These are phyloP conservation scores for Aspergillus transmontanensis DNA, from an alignment of 2,329 filamentous ascomycete genomes.

Conservation along the genomic window DNA sequence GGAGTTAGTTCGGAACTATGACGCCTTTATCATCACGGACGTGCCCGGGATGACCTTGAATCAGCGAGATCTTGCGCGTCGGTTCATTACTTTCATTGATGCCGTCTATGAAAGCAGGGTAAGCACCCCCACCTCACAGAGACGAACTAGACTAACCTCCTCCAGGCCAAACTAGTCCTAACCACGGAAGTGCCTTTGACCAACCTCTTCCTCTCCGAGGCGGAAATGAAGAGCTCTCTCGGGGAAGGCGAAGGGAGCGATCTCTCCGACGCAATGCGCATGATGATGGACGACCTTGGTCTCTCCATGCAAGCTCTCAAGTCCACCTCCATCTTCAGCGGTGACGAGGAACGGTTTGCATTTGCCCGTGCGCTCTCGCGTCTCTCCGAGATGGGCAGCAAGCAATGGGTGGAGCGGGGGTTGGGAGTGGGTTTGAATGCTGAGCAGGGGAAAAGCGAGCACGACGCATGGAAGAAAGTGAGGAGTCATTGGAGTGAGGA, in stretches of 20 bases:
- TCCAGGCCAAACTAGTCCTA: slow-evolving; percentile 87
- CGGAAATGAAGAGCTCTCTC: slow-evolving; percentile 66
- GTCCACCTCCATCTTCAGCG: slow-evolving; percentile 82
- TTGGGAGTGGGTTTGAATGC: slow-evolving; percentile 52
- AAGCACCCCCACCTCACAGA: slow-evolving; percentile 20
- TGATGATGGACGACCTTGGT: slow-evolving; percentile 84
- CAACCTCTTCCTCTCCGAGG: slow-evolving; percentile 79
- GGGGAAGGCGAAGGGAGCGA: slow-evolving; percentile 50
- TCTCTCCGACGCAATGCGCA: slow-evolving; percentile 71
- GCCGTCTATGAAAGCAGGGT: slow-evolving; percentile 81
- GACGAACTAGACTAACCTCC: neutral
- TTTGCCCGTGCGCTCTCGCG: slow-evolving; percentile 87
- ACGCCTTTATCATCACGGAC: slow-evolving; percentile 88
- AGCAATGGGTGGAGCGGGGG: slow-evolving; percentile 89
- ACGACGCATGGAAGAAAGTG: slow-evolving; percentile 51
- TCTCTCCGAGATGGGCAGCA: slow-evolving; percentile 88
- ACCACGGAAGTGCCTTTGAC: slow-evolving; percentile 84
- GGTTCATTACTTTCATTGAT: slow-evolving; percentile 98
- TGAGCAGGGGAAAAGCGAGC: slow-evolving; percentile 48
- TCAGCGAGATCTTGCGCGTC: slow-evolving; percentile 81
- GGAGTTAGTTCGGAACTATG: slow-evolving; percentile 85
- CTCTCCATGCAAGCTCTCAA: slow-evolving; percentile 84
- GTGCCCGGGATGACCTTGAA: slow-evolving; percentile 89
- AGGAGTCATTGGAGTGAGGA: slow-evolving; percentile 55
- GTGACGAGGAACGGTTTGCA: slow-evolving; percentile 94